A percentile compares a stretch with the other conserved stretches of the same genome.
These are phyloP conservation scores for Lolium rigidum DNA, from an alignment of 176 grass and related monocot species.

Conservation along the genomic window DNA sequence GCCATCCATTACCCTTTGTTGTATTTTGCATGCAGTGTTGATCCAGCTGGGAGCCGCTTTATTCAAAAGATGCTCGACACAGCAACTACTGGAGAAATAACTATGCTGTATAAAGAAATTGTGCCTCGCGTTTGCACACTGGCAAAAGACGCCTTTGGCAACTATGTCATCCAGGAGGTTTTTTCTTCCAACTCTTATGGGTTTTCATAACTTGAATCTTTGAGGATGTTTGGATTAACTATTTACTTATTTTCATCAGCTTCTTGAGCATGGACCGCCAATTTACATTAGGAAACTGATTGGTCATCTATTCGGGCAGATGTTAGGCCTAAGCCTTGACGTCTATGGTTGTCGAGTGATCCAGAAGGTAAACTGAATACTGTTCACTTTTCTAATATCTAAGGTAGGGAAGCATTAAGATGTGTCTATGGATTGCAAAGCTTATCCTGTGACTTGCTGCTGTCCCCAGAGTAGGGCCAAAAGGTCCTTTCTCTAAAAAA, in stretches of 20 bases:
- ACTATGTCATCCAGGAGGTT: constrained; percentile 69
- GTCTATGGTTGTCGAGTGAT: constrained; percentile 52
- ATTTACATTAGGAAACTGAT: constrained; percentile 45
- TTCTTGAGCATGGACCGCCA: constrained; percentile 55
- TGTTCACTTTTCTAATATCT: neutral
- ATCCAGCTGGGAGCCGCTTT: constrained; percentile 42
- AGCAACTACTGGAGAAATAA: constrained; percentile 44
- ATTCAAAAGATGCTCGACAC: constrained; percentile 46
- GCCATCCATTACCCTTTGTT: neutral
- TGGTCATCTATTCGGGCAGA: constrained; percentile 36
- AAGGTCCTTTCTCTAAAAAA: too few relatives aligned
- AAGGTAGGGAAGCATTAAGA: neutral
- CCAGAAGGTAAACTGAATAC: constrained; percentile 51
- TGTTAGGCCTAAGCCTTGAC: constrained; percentile 48
- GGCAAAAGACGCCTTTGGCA: constrained; percentile 50
- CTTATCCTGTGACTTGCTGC: neutral
- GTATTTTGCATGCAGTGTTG: constrained; percentile 32
- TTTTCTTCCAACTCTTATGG: neutral
- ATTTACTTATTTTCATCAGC: constrained; percentile 32
- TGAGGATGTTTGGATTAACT: neutral
- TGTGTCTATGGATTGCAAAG: neutral
- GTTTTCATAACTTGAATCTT: neutral
- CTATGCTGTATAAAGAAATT: constrained; percentile 57
- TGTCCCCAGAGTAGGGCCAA: too few relatives aligned
- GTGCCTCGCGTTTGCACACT: constrained; percentile 18